Percentiles rank a stretch among this genome's conserved stretches.
phyloP scores from a whole-genome alignment of 139 green algal genomes.

The Raphidocelis subcapitata region DNA sequence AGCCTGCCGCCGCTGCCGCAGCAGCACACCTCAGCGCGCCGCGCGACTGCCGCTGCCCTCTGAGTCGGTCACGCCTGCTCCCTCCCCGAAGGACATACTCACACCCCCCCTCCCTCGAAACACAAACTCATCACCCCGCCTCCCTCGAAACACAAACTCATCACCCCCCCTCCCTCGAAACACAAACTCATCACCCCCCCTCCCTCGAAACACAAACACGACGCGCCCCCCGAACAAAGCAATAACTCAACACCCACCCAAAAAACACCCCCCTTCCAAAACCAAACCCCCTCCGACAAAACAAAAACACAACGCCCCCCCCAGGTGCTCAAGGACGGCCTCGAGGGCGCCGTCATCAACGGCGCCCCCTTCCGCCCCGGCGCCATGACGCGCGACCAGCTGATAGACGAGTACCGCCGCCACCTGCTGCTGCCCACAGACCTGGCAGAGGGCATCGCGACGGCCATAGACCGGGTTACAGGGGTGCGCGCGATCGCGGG shows the following conservation, averaged over 20 bases:
- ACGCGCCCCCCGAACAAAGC: not conserved
- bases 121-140: not conserved
- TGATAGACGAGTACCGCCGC: slow-evolving; percentile 62
- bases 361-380: slow-evolving; percentile 36
- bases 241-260: not conserved
- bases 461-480: too few relatives aligned
- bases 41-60: not conserved
- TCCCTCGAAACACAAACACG: not conserved
- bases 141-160: not conserved
- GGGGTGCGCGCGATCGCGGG: too few relatives aligned
- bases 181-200: not conserved
- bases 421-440: too few relatives aligned
- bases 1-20: not conserved
- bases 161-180: not conserved
- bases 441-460: too few relatives aligned
- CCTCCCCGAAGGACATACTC: too few relatives aligned
- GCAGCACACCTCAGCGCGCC: not conserved
- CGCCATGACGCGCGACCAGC: slow-evolving; percentile 51
- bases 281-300: not conserved
- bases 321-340: slow-evolving; percentile 36
- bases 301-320: too few relatives aligned
- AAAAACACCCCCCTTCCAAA: not conserved
- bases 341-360: slow-evolving; percentile 37
- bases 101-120: too few relatives aligned
- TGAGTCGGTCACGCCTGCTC: too few relatives aligned